Conservation (phyloP, 495 filamentous ascomycete genomes). For the Aspergillus incahuasiensis region DNA sequence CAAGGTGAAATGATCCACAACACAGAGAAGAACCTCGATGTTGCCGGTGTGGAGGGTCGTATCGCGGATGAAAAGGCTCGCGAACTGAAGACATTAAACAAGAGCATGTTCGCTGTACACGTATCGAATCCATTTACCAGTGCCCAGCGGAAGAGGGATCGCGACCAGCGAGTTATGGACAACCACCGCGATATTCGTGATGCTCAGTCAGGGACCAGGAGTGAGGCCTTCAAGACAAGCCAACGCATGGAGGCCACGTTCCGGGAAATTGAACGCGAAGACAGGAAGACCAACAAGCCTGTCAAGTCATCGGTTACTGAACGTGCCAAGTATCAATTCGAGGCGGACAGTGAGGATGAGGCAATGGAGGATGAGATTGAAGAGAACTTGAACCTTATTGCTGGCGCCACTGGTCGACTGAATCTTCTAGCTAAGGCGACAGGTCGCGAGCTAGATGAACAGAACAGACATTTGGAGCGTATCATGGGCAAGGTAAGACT, state of each 20-base stretch:
- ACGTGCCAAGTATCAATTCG: slow-evolving; percentile 72
- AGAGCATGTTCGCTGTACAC: slow-evolving; percentile 79
- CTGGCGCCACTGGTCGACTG: slow-evolving; percentile 56
- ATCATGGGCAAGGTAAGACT: slow-evolving; percentile 63
- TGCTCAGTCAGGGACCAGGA: slow-evolving; percentile 60
- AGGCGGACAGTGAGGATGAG: slow-evolving; percentile 72
- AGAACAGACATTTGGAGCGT: slow-evolving; percentile 69
- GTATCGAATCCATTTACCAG: slow-evolving; percentile 69
- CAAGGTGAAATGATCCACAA: slow-evolving; percentile 77
- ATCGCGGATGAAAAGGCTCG: slow-evolving; percentile 70
- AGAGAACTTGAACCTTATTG: slow-evolving; percentile 55
- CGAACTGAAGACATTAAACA: slow-evolving; percentile 72
- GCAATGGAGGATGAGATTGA: slow-evolving; percentile 72
- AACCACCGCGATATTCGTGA: slow-evolving; percentile 64
- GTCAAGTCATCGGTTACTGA: slow-evolving; percentile 57
- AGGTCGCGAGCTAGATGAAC: slow-evolving; percentile 66
- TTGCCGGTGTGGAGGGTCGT: slow-evolving; percentile 60
- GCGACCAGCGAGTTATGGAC: slow-evolving; percentile 58
- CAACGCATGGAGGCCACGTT: slow-evolving; percentile 59
- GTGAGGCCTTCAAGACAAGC: slow-evolving; percentile 53
- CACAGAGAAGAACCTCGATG: slow-evolving; percentile 69
- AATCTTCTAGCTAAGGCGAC: slow-evolving; percentile 66
- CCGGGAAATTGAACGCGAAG: slow-evolving; percentile 45
- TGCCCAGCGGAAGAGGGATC: slow-evolving; percentile 49
- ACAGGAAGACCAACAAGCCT: slow-evolving; percentile 29